Conservation (phyloP, 2,329 filamentous ascomycete species). For the Nemania serpens region DNA sequence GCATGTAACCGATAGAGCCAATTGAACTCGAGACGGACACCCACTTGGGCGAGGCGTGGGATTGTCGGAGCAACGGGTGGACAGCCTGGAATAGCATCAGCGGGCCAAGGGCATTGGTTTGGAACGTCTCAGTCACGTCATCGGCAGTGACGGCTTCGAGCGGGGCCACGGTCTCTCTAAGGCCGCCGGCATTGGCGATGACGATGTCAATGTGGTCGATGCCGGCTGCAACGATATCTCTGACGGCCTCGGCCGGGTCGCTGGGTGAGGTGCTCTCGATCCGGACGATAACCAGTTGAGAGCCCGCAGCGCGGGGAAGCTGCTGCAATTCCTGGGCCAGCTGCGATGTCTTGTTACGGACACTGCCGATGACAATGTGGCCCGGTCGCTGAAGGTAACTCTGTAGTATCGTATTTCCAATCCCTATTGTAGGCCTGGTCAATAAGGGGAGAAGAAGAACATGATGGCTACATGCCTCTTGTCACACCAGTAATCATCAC, state of each 20-base stretch:
- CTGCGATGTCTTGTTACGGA: slow-evolving; percentile 1
- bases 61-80: slow-evolving; percentile 32
- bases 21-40: background rate
- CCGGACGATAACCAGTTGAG: slow-evolving; percentile 5
- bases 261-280: slow-evolving; percentile 7
- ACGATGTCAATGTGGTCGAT: slow-evolving; percentile 9
- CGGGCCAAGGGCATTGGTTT: background rate
- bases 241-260: slow-evolving; percentile 1
- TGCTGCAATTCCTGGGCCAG: background rate
- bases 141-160: background rate
- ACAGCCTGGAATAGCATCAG: slow-evolving; percentile 20
- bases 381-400: background rate
- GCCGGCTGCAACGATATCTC: background rate
- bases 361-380: slow-evolving; percentile 11
- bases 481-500: too few relatives aligned
- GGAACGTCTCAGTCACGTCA: background rate
- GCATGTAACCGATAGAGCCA: background rate
- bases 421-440: too few relatives aligned
- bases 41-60: background rate
- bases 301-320: background rate
- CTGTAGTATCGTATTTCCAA: background rate
- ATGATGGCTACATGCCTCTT: too few relatives aligned
- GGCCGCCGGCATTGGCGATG: slow-evolving; percentile 10
- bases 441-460: too few relatives aligned
- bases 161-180: background rate